Evolutionary conservation across 495 filamentous ascomycete species (phyloP), one percentile per base, ranked within the genome.

Genomic region (Neurospora tetrasperma): DNA sequence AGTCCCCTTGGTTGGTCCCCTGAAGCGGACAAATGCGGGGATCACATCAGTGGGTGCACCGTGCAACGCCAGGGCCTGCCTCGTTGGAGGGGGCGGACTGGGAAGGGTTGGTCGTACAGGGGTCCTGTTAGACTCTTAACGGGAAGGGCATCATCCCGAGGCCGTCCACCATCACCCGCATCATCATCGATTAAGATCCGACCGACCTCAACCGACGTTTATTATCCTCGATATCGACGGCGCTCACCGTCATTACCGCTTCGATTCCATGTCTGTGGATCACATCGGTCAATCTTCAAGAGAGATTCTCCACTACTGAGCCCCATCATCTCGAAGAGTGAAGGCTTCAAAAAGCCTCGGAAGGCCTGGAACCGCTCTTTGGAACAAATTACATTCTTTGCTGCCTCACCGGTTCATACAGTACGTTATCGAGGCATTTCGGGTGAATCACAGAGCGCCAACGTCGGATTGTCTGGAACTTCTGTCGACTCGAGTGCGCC

Each of bases 401-500:
- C 54, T 12, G 54, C 23, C 23, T 62, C 54, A 16, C 54, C 18
- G 14, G 27, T 38, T 9, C 27, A 62, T 59, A 20, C 44, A 8
- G 20, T 54, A 62, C 23, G 35, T 35, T 35, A 35, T 62, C 54
- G 27, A 70, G 42, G 44, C 27, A 42, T 42, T 54, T 44, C 69
- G 39, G 69, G 72, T 77, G 78, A 80, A 80, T 80, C 72, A 66
- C 27, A 74, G 72, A 66, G 14, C 71, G 76, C 76, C 79, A 78
- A 75, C 79, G 70, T 70, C 39, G 43, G 70, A 46, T 71, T 71
- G 59, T 18, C 31, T 68, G 39, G 39, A 69, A 72, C 78, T 76
- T 62, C 48, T 71, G 76, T 76, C 79, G 75, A 79, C 46, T 31
- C 23, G 7, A 62, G 23, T 35, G 27, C 54, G 54, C 54, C 54